These are phyloP conservation scores for Urostyla sp. DNA, from an alignment of 73 alveolate species.

Conservation along the genomic window DNA sequence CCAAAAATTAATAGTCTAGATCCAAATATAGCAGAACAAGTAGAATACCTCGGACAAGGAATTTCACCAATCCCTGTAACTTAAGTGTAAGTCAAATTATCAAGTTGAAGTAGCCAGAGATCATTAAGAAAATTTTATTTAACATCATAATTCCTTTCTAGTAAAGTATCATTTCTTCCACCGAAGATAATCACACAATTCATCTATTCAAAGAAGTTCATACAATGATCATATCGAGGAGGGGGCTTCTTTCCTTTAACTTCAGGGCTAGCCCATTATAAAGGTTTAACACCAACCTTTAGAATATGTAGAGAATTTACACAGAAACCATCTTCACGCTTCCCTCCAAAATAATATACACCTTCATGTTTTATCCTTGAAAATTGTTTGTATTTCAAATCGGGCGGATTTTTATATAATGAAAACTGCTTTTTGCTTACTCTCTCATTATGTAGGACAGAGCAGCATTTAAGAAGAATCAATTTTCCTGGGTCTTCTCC, in stretches of 20 bases:
- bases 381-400: constrained; percentile 28
- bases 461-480: constrained; percentile 38
- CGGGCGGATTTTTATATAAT: constrained; percentile 33
- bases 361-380: constrained; percentile 65
- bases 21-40: constrained; percentile 44
- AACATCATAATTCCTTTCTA: background rate
- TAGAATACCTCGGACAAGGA: constrained; percentile 38
- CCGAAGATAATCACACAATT: constrained; percentile 65
- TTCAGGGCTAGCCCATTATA: constrained; percentile 50
- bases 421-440: constrained; percentile 4
- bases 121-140: constrained; percentile 46
- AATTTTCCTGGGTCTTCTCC: constrained; percentile 64
- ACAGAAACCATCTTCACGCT: constrained; percentile 58
- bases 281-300: constrained; percentile 43
- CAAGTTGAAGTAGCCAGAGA: constrained; percentile 52
- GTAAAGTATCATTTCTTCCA: constrained; percentile 62
- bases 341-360: constrained; percentile 70
- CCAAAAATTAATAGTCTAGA: constrained; percentile 47
- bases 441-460: constrained; percentile 53
- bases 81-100: constrained; percentile 32
- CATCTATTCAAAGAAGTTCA: constrained; percentile 52
- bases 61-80: constrained; percentile 17
- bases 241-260: constrained; percentile 44
- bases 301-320: constrained; percentile 43
- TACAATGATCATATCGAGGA: constrained; percentile 60